Evolutionary conservation across 2,329 filamentous ascomycete species (phyloP), one percentile per base, ranked within the genome.

Genomic region (Aspergillus fructus): DNA sequence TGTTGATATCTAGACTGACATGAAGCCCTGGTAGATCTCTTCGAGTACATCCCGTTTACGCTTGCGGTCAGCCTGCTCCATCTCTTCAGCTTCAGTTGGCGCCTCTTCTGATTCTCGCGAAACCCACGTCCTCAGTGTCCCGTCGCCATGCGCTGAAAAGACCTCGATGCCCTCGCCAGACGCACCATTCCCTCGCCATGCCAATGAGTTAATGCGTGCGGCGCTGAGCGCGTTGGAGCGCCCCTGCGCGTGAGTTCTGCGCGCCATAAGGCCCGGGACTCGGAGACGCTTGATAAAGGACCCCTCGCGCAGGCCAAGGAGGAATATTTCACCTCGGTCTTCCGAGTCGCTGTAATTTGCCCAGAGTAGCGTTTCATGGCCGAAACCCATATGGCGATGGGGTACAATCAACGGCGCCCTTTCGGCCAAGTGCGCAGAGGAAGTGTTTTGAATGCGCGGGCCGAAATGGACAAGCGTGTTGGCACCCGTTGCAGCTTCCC

Each of bases 381-480:
- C 81, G 0, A 82, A 75, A 4, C 78, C 74, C 3, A 83, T 83
- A 24, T 88, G 69, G 7, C 82, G 78, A 1, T 78, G 79, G 0
- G 92, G 91, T 0, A 86, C 80, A 8, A 87, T 73, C 54, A 91
- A 75, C 57, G 91, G 85, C 46, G 79, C 81, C 19, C 84, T 78
- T 58, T 82, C 86, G 19, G 83, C 83, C 5, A 88, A 78, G 64
- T 83, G 86, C 63, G 78, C 82, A 53, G 61, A 82, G 49, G 62
- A 79, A 73, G 62, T 81, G 71, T 97, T 97, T 65, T 87, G 88
- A 41, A 97, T 82, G 27, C 87, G 82, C 1, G 93, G 90, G 0
- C 92, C 92, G 69, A 97, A 97, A 71, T 89, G 93, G 0, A 89
- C 90, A 5, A 97, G 84, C 0, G 90, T 96, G 72, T 97, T 97